Evolutionary conservation across 2,329 filamentous ascomycete genomes (phyloP), one percentile per base, ranked within the genome.

Genomic region (Claviceps digitariae): DNA sequence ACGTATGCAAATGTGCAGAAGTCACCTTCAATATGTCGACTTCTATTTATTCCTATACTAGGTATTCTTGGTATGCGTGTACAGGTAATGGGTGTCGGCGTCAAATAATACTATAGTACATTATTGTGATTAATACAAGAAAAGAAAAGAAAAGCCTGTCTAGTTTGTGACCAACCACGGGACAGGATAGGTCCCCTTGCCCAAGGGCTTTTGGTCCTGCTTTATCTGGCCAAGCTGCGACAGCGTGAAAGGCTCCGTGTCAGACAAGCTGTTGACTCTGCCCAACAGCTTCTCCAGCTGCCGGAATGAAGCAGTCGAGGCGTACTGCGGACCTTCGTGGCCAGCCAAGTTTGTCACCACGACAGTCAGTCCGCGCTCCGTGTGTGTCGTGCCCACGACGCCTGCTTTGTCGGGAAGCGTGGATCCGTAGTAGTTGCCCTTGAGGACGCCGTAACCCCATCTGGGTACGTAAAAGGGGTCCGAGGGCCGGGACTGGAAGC

Each of bases 201-300:
- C 62, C 38, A 63, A 43, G 1, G 59, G 51, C 36, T 44, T 46
- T 44, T 50, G n/a, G 13, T 48, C 34, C 55, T 64, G 62, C 13
- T 48, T 41, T 10, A 59, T 34, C 21, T 59, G 58, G 20, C 52
- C 41, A 25, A 63, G 25, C 47, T 57, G 29, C 0, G 61, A 60
- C 23, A 61, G 40, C 3, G 57, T 62, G 51, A 77, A 76, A 0
- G 71, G 62, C 15, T 52, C 62, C 1, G 63, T 70, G 13, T 67
- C 67, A 12, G 62, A 69, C 58, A 87, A 62, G 55, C 72, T 78
- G 5, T 78, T 69, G 10, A 90, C 80, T 41, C 86, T 72, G 0
- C 87, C 87, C 1, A 94, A 72, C 59, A 93, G 65, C 61, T 86
- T 84, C 72, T 93, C 87, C 21, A 93, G 64, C 54, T 87, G 83